Percentiles rank a stretch among this genome's conserved stretches.
Evolutionary conservation across 805 yeast species (phyloP).

Genomic region (Brettanomyces anomalus): DNA sequence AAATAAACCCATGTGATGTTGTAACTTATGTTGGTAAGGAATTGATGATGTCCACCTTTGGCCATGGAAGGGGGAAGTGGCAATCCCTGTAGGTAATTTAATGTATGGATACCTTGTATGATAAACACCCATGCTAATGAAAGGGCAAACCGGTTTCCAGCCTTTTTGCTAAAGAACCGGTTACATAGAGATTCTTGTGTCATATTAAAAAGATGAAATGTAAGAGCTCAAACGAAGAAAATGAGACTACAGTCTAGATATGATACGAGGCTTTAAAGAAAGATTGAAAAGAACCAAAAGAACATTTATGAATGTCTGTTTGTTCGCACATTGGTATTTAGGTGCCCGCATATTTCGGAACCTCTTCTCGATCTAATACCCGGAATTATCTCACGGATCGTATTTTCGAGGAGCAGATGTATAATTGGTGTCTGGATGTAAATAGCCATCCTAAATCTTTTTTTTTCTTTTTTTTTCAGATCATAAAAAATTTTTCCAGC

Average conservation of each 20-base stretch:
- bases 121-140: constrained; percentile 1
- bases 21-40: constrained; percentile 60
- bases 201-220: not conserved
- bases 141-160: constrained; percentile 2
- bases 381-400: no score
- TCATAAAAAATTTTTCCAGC: no score
- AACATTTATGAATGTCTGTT: not conserved
- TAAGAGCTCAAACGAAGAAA: not conserved
- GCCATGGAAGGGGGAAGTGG: constrained; percentile 40
- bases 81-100: constrained; percentile 10
- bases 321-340: no score
- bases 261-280: no score
- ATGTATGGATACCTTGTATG: constrained; percentile 5
- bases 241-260: no score
- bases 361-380: no score
- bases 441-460: no score
- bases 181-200: not conserved
- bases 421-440: no score
- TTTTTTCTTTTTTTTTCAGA: no score
- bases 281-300: not conserved
- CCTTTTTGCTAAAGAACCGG: not conserved
- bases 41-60: constrained; percentile 62
- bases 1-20: constrained; percentile 36
- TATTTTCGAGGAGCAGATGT: no score
- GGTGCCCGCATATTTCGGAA: not conserved